Evolutionary conservation across 78 protist genomes (phyloP), one percentile per base, ranked within the genome.

Genomic region (Polysphondylium violaceum): DNA sequence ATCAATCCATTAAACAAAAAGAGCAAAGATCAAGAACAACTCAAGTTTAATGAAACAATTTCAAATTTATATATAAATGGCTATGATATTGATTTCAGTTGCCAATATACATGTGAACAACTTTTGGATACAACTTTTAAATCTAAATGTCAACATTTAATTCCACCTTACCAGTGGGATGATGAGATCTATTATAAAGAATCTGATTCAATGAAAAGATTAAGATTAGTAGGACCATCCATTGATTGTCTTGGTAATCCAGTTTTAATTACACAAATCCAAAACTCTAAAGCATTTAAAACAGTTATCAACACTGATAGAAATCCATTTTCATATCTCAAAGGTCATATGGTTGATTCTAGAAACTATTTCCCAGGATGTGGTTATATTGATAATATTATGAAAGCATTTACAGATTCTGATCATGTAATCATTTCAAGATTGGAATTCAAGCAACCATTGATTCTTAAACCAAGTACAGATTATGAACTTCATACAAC

Each of bases 101-200:
- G n/a, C 17, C n/a, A n/a, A n/a, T n/a, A n/a, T n/a, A n/a, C n/a
- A n/a, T n/a, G n/a, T n/a, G n/a, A n/a, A n/a, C 17, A 61, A 61
- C 29, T 61, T 61, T 61, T 33, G 33, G 29, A 25, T 25, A 0
- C 71, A 61, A 61, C 35, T 35, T 61, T 33, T 33, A 14, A 31
- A 35, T 17, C 71, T 25, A 60, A 33, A 33, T 60, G 44, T 2
- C 31, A 60, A 6, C 31, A 27, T 60, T 51, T 74, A 5, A n/a
- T n/a, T n/a, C 85, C 85, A 36, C 1, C 58, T 27, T 75, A 75
- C 27, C 85, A 75, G 43, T 75, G 85, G 85, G 74, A 76, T 76
- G 3, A 3, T 16, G 8, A 61, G 1, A 4, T 6, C 3, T 61
- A 61, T 61, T 76, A 29, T 25, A 44, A 31, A 23, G 63, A 76